A percentile compares a stretch with the other conserved stretches of the same genome.
These are phyloP conservation scores for Rhodotorula glutinis DNA, from an alignment of 1,284 basidiomycete genomes.

Conservation along the genomic window DNA sequence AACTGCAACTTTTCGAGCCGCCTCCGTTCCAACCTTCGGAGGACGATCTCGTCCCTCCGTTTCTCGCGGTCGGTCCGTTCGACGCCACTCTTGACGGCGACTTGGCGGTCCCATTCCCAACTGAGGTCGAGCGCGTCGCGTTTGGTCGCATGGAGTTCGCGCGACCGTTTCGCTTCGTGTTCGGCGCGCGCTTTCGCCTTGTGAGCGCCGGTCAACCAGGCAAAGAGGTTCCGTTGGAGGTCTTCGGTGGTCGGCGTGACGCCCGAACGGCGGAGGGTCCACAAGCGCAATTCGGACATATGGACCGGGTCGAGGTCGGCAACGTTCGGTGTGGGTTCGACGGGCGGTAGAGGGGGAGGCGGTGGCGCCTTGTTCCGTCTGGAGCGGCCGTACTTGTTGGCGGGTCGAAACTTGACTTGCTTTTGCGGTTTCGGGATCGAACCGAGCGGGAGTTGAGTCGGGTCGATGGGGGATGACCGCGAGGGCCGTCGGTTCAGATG, in stretches of 20 bases:
- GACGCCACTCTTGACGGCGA: slow-evolving; percentile 4
- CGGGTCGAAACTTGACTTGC: background rate
- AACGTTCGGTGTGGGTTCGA: background rate
- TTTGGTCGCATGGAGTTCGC: background rate
- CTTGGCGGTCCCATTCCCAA: slow-evolving; percentile 28
- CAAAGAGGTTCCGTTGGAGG: background rate
- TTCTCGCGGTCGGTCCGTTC: background rate
- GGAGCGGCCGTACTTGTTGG: too few relatives aligned
- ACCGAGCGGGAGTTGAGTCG: too few relatives aligned
- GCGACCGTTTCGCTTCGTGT: background rate
- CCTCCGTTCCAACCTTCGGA: background rate
- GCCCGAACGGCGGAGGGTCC: background rate
- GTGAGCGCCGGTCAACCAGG: background rate
- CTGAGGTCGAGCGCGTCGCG: slow-evolving; percentile 18
- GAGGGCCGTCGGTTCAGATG: too few relatives aligned
- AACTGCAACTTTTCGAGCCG: background rate
- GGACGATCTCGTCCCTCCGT: background rate
- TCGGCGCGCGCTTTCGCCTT: too few relatives aligned
- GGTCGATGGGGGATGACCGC: too few relatives aligned
- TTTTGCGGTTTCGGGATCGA: background rate
- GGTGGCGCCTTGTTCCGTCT: background rate
- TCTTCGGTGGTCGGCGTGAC: slow-evolving; percentile 2
- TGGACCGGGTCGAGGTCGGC: background rate
- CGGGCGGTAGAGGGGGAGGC: background rate
- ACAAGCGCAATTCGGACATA: slow-evolving; percentile 2